These are phyloP conservation scores for Symmetrospora coprosmae DNA, from an alignment of 768 basidiomycete species.

Conservation along the genomic window DNA sequence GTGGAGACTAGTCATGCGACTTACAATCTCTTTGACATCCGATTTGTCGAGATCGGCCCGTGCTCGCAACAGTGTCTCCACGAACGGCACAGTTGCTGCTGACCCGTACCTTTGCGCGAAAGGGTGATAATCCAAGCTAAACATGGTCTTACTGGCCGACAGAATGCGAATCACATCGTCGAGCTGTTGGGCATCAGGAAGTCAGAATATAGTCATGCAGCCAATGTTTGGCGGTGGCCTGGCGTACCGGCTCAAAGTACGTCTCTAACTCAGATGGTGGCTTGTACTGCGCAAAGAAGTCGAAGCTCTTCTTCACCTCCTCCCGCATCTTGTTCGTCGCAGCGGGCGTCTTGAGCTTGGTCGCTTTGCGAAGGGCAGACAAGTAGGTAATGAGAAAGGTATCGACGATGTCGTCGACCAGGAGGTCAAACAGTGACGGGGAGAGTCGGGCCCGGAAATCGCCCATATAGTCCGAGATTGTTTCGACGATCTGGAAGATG, in stretches of 20 bases:
- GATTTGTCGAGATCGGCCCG: conserved; percentile 83
- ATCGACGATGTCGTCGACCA: conserved; percentile 84
- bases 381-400: conserved; percentile 79
- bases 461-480: conserved; percentile 89
- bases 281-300: conserved; percentile 68
- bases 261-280: conserved; percentile 58
- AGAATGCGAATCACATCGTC: conserved; percentile 51
- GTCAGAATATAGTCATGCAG: not conserved
- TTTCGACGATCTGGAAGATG: conserved; percentile 77
- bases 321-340: conserved; percentile 69
- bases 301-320: conserved; percentile 62
- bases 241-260: conserved; percentile 54
- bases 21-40: conserved; percentile 58
- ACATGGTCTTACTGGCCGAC: conserved; percentile 72
- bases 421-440: conserved; percentile 71
- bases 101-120: conserved; percentile 80
- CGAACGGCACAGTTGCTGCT: conserved; percentile 66
- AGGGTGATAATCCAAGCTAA: conserved; percentile 77
- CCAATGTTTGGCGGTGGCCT: conserved; percentile 39
- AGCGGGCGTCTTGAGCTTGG: conserved; percentile 71
- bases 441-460: conserved; percentile 89
- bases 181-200: not conserved
- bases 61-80: conserved; percentile 76
- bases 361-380: conserved; percentile 64
- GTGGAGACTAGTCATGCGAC: too few species aligned